Conservation (phyloP, 768 basidiomycete species). For the Sutorius australiensis region DNA sequence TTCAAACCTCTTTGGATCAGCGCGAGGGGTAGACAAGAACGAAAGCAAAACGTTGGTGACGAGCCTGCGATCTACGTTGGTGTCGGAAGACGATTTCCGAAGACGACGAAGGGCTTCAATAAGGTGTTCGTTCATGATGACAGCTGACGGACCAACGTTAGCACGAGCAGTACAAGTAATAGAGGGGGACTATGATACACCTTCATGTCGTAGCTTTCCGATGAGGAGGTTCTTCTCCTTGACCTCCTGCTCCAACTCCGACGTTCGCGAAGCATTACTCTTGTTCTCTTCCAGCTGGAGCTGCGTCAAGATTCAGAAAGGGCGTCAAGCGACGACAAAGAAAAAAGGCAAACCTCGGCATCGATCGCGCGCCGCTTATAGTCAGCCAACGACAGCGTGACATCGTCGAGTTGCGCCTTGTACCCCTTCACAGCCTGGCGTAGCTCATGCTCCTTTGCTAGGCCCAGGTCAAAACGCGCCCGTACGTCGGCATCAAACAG, state of each 20-base stretch:
- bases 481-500: not conserved
- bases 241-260: constrained; percentile 80
- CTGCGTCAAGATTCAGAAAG: constrained; percentile 35
- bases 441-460: constrained; percentile 92
- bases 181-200: constrained; percentile 39
- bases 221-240: constrained; percentile 95
- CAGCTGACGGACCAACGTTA: constrained; percentile 49
- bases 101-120: constrained; percentile 97
- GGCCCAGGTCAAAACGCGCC: not conserved
- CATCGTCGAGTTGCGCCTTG: constrained; percentile 64
- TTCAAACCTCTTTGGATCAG: constrained; percentile 93
- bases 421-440: constrained; percentile 79
- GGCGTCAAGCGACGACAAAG: not conserved
- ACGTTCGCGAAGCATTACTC: constrained; percentile 59
- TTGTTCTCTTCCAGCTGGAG: constrained; percentile 72
- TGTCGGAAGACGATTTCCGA: constrained; percentile 75
- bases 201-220: constrained; percentile 93
- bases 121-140: constrained; percentile 96
- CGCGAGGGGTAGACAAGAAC: constrained; percentile 86
- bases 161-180: constrained; percentile 1
- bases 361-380: constrained; percentile 84
- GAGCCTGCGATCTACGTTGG: constrained; percentile 88
- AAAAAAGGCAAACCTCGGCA: constrained; percentile 64
- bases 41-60: constrained; percentile 92
- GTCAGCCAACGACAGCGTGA: constrained; percentile 79